Evolutionary conservation across 306 rosid genomes (phyloP), one percentile per base, ranked within the genome.

Genomic region (Cajanus cajan): DNA sequence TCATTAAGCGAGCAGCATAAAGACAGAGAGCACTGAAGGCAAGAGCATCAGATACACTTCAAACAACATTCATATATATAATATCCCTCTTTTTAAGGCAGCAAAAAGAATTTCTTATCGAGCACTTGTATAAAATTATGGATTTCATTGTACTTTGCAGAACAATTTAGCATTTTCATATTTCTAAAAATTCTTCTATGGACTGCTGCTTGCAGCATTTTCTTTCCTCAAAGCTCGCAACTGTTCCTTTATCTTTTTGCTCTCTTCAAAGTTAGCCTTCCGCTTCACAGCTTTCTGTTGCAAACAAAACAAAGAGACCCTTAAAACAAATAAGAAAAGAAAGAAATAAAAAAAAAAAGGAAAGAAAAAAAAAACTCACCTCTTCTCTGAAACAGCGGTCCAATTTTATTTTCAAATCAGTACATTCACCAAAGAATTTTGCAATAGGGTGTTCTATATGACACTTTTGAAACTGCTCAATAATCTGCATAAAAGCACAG

Each of bases 371-470:
- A 74, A 69, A 55, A 59, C 92, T 88, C 79, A 92, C 98, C 83
- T 94, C 98, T 81, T 88, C 83, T 78, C 97, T 87, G 73, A 94
- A 94, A 80, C 98, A 94, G 41, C 89, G 95, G 85, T 92, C 98
- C 74, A 92, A 89, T 91, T 92, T 90, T 73, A 92, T 87, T 80
- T 94, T 94, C 73, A 94, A 85, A 86, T 90, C 87, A 44, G 98
- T 94, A 83, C 98, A 94, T 85, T 92, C 86, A 65, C 97, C 98
- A 33, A 89, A 88, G 81, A 94, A 92, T 80, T 94, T 94, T 45
- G 52, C 88, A 79, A 83, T 1, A 28, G 97, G 97, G 82, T 94
- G 97, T 59, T 92, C 97, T 1, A 76, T 11, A 82, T 94, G 98
- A 77, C 97, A 92, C 87, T 88, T 87, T 58, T 94, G 97, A 71